Conservation (phyloP, 2,329 filamentous ascomycete species). For the Exophiala spinifera region DNA sequence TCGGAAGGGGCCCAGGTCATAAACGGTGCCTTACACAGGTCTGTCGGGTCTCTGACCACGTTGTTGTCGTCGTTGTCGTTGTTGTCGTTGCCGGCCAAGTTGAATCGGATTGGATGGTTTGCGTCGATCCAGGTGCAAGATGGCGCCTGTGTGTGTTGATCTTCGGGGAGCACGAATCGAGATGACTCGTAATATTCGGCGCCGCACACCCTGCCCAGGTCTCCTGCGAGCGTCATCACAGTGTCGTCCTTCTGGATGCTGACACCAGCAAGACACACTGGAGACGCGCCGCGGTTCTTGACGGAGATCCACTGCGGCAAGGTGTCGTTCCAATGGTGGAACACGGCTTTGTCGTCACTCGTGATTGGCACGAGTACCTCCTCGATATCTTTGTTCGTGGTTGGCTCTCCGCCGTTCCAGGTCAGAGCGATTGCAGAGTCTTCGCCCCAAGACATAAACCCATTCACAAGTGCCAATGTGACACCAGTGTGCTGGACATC, state of each 20-base stretch:
- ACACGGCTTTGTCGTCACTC: no score
- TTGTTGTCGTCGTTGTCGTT: background rate
- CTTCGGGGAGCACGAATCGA: background rate
- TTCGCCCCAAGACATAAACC: no score
- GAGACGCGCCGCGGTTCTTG: background rate
- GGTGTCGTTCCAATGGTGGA: no score
- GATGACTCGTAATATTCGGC: background rate
- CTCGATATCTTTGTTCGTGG: no score
- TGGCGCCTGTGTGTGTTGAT: background rate
- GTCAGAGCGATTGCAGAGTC: no score
- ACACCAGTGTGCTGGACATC: no score
- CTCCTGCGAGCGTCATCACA: background rate
- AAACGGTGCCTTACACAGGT: background rate
- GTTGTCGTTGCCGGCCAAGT: background rate
- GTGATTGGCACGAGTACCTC: no score
- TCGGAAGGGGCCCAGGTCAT: background rate
- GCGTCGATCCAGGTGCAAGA: background rate
- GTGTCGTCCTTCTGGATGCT: background rate
- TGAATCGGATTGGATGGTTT: background rate
- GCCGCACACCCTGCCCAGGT: background rate
- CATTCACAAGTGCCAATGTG: no score
- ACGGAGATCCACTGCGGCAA: background rate
- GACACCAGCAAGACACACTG: background rate
- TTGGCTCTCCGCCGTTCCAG: no score
- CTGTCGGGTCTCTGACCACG: background rate